These are phyloP conservation scores for Thozetella sp. DNA, from an alignment of 495 filamentous ascomycete genomes.

Conservation along the genomic window DNA sequence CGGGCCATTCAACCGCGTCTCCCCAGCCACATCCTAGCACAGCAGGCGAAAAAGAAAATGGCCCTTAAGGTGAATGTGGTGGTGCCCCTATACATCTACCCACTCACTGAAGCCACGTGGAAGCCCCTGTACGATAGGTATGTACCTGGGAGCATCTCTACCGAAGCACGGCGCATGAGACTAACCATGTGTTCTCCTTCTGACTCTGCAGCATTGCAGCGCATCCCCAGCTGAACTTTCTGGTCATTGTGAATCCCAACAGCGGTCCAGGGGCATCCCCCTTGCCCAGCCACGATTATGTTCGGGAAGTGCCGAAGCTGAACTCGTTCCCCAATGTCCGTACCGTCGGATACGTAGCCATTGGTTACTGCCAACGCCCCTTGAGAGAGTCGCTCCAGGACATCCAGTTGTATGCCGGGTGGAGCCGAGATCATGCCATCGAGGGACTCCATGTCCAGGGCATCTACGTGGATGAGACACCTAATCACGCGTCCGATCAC, in stretches of 20 bases:
- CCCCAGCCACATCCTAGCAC: no score
- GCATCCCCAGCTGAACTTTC: constrained; percentile 35
- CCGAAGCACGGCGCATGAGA: neutral
- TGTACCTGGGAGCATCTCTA: neutral
- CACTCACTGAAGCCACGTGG: constrained; percentile 38
- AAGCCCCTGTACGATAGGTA: constrained; percentile 33
- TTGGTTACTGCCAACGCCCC: constrained; percentile 1
- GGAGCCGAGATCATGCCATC: neutral
- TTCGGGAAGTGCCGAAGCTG: constrained; percentile 4
- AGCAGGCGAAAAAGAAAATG: constrained; percentile 4
- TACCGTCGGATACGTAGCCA: constrained; percentile 4
- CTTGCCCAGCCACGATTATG: neutral
- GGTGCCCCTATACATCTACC: constrained; percentile 52
- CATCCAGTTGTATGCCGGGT: neutral
- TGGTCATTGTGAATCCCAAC: constrained; percentile 28
- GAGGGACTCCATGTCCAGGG: constrained; percentile 6
- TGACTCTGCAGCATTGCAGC: constrained; percentile 20
- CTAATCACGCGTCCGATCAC: constrained; percentile 1
- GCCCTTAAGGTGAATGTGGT: constrained; percentile 21
- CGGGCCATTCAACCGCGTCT: no score
- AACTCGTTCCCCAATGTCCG: constrained; percentile 6
- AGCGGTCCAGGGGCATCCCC: constrained; percentile 34
- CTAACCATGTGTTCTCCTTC: neutral
- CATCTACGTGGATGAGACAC: constrained; percentile 9
- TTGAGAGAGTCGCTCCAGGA: neutral